Percentiles rank a stretch among this genome's conserved stretches.
These are phyloP conservation scores for Mortierella alpina DNA, from an alignment of 192 early-diverging fungal genomes.

Conservation along the genomic window DNA sequence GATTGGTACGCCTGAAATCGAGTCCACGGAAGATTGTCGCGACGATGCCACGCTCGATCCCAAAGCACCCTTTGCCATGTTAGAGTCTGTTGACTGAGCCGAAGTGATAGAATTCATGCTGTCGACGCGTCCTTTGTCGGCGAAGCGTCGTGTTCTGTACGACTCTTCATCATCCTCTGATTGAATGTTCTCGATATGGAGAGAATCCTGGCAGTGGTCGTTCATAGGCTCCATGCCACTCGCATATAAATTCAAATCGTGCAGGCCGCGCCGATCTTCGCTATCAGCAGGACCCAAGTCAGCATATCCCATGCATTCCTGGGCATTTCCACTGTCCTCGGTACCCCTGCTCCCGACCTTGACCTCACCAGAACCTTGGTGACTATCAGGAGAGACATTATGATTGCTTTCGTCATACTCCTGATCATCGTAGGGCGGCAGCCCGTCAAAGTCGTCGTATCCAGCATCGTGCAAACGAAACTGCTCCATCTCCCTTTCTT, in stretches of 20 bases:
- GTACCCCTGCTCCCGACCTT: neutral
- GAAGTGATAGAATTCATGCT: conserved; percentile 23
- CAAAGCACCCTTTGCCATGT: neutral
- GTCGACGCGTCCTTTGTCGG: conserved; percentile 2
- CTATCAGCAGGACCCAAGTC: conserved; percentile 6
- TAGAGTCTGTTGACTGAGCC: conserved; percentile 2
- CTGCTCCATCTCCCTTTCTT: conserved; percentile 1
- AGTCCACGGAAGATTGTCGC: conserved; percentile 1
- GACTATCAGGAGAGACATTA: neutral
- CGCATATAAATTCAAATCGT: conserved; percentile 5
- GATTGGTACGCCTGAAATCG: neutral
- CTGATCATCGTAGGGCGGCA: conserved; percentile 16
- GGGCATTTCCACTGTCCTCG: neutral
- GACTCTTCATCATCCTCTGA: conserved; percentile 38
- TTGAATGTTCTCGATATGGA: conserved; percentile 28
- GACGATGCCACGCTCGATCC: conserved; percentile 2
- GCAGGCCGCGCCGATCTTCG: neutral
- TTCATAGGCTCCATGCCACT: neutral
- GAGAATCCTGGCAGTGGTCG: too few species aligned
- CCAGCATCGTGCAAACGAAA: conserved; percentile 20
- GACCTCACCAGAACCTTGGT: neutral
- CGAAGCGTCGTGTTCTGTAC: neutral
- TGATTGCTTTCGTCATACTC: conserved; percentile 1
- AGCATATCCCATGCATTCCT: neutral
- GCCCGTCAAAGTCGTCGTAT: conserved; percentile 24